These are phyloP conservation scores for Manihot esculenta DNA, from an alignment of 441 rosid species.

Conservation along the genomic window DNA sequence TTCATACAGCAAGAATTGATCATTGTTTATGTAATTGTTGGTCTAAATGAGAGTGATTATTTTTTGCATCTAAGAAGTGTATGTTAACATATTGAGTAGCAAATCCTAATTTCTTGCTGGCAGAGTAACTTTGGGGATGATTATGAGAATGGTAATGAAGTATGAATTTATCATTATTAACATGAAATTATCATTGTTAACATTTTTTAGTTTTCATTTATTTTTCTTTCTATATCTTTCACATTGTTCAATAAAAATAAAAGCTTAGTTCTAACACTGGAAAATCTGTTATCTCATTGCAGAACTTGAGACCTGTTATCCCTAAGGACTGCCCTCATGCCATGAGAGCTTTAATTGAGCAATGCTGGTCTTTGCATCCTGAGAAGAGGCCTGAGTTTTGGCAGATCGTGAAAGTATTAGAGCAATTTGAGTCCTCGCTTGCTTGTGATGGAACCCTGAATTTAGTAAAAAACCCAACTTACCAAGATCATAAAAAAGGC, in stretches of 20 bases:
- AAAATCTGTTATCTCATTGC: slow-evolving; percentile 20
- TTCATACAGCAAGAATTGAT: not conserved
- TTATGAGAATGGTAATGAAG: not conserved
- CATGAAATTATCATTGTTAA: no score
- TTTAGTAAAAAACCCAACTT: slow-evolving; percentile 39
- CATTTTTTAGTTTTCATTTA: not conserved
- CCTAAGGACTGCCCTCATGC: slow-evolving; percentile 69
- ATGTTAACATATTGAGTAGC: not conserved
- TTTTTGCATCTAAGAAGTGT: not conserved
- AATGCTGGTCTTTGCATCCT: slow-evolving; percentile 84
- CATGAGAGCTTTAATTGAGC: slow-evolving; percentile 83
- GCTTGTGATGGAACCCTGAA: slow-evolving; percentile 66
- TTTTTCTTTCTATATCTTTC: not conserved
- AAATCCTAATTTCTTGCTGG: not conserved
- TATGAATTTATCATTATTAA: no score
- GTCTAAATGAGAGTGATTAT: not conserved
- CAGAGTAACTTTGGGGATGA: not conserved
- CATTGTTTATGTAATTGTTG: not conserved
- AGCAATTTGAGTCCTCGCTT: slow-evolving; percentile 64
- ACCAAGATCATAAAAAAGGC: slow-evolving; percentile 78
- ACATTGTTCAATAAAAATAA: not conserved
- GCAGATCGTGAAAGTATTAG: slow-evolving; percentile 86
- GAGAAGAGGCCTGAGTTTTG: slow-evolving; percentile 95
- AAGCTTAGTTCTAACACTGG: not conserved
- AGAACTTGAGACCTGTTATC: slow-evolving; percentile 84